Evolutionary conservation across 805 yeast genomes (phyloP), one percentile per base, ranked within the genome.

Genomic region (Pichia scutulata): DNA sequence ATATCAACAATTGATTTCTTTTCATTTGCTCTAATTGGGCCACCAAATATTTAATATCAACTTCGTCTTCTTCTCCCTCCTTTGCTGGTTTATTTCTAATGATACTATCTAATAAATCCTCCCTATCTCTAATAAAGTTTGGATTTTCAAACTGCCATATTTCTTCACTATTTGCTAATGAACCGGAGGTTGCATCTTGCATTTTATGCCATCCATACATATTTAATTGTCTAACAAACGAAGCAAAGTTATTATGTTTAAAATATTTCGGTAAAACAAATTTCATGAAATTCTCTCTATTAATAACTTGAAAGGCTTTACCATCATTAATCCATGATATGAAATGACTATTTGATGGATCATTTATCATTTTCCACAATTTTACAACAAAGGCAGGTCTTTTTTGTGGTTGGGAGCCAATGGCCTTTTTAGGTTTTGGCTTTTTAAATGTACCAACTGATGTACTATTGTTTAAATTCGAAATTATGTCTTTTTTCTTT

Each of bases 171-270:
- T 70, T 74, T 50, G 77, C 74, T 52, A 82, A 68, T 5, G 90
- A 77, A 2, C 95, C 97, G 24, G 85, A 77, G 51, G 71, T 86
- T 22, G 90, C 81, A 67, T 93, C 98, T 68, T 93, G 99, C 4
- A 93, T 93, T 68, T 93, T 93, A 71, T 90, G 98, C 97, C 97
- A 93, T 12, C 99, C 99, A 65, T 93, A 93, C 99, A 93, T 92
- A 69, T 92, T 92, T 60, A 92, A 74, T 65, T 92, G 99, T 54
- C 99, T 80, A 16, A 93, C 98, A 74, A 93, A 93, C 30, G 93
- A 83, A 21, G 98, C 95, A 69, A 93, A 90, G 65, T 93, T 92
- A 53, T 87, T 84, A 69, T 93, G 99, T 66, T 93, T 93, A 74
- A 90, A 93, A 70, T 89, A 93, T 61, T 83, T 82, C 6, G 99